A percentile compares a stretch with the other conserved stretches of the same genome.
phyloP scores from a whole-genome alignment of 2,329 filamentous ascomycete species.

The Xylariaceae sp. region DNA sequence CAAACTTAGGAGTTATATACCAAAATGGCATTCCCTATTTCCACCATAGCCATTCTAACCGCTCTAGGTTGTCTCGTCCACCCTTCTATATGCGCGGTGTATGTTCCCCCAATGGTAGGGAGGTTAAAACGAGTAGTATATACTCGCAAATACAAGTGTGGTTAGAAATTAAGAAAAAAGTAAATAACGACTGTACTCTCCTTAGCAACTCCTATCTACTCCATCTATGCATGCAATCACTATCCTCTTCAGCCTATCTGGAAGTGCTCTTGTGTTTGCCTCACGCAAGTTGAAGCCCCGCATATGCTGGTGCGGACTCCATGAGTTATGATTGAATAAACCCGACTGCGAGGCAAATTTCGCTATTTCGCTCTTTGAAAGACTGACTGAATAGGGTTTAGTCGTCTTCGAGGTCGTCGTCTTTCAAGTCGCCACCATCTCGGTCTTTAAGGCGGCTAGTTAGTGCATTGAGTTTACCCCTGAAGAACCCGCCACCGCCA shows the following conservation, averaged over 20 bases:
- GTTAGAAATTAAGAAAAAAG: neutral
- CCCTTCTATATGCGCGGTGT: conserved; percentile 1
- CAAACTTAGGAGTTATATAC: neutral
- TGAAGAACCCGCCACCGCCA: conserved; percentile 42
- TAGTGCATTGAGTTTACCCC: conserved; percentile 45
- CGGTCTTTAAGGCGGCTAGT: conserved; percentile 37
- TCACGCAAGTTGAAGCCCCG: neutral
- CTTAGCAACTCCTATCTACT: conserved; percentile 14
- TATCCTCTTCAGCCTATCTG: neutral
- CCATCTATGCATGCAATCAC: conserved; percentile 19
- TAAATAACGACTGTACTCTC: conserved; percentile 2
- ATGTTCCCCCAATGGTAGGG: neutral
- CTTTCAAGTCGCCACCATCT: conserved; percentile 24
- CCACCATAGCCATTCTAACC: neutral
- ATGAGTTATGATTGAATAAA: too few relatives aligned
- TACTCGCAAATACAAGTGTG: neutral
- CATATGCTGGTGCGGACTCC: too few relatives aligned
- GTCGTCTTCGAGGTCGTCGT: conserved; percentile 25
- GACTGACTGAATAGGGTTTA: conserved; percentile 10
- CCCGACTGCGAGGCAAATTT: too few relatives aligned
- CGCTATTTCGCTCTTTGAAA: too few relatives aligned
- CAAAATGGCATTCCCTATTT: neutral
- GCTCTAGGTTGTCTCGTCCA: neutral
- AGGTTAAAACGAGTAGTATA: conserved; percentile 4
- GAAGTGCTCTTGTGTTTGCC: neutral